Evolutionary conservation across 768 basidiomycete genomes (phyloP).

Genomic region (Hysterangium stoloniferum): DNA sequence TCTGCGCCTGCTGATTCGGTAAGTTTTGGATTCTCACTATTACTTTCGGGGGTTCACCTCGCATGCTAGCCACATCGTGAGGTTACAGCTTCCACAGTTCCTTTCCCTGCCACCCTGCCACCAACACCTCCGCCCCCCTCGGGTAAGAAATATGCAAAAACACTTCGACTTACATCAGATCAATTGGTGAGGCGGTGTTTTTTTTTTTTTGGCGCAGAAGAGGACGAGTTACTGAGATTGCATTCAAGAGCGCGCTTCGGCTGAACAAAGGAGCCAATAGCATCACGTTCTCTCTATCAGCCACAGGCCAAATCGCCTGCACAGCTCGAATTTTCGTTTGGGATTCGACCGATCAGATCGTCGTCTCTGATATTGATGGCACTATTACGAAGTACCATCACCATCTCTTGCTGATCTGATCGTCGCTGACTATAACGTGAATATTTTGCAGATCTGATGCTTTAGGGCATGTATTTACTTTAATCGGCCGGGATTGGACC

Average conservation of each 20-base stretch:
- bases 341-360: constrained; percentile 85
- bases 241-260: too few relatives aligned
- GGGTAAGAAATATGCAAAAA: constrained; percentile 75
- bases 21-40: background rate
- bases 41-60: background rate
- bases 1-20: constrained; percentile 18
- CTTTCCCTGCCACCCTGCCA: background rate
- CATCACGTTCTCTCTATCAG: constrained; percentile 88
- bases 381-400: constrained; percentile 91
- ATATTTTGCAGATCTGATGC: constrained; percentile 76
- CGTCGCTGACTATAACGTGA: background rate
- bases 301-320: constrained; percentile 74
- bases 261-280: constrained; percentile 84
- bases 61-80: background rate
- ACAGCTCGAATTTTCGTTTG: constrained; percentile 92
- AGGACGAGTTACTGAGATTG: constrained; percentile 56
- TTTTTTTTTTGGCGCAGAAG: background rate
- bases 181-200: constrained; percentile 60
- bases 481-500: constrained; percentile 98
- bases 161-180: constrained; percentile 85
- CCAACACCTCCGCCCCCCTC: background rate
- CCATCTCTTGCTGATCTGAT: background rate
- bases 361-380: constrained; percentile 97
- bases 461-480: constrained; percentile 91
- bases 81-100: background rate